A percentile compares a stretch with the other conserved stretches of the same genome.
These are phyloP conservation scores for Cyclotella atomus DNA, from an alignment of 108 stramenopile species.

Conservation along the genomic window DNA sequence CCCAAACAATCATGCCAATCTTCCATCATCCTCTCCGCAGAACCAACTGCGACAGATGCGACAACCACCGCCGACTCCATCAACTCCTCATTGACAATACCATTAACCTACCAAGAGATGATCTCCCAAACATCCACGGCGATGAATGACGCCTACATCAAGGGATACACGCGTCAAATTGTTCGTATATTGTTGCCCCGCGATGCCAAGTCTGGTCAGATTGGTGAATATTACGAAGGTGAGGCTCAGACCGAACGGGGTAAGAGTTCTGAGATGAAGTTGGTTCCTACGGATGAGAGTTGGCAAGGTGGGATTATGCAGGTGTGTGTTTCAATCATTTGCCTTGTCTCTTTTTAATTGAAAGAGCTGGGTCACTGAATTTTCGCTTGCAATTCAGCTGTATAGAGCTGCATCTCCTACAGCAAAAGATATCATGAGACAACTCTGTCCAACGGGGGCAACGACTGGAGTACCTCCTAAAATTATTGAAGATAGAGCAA, in stretches of 20 bases:
- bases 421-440: slow-evolving; percentile 60
- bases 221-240: slow-evolving; percentile 69
- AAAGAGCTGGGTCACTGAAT: no score
- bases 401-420: slow-evolving; percentile 79
- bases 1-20: not conserved
- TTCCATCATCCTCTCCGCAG: slow-evolving; percentile 13
- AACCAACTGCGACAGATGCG: not conserved
- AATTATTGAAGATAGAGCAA: slow-evolving; percentile 78
- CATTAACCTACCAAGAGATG: slow-evolving; percentile 81
- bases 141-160: slow-evolving; percentile 69
- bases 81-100: slow-evolving; percentile 56
- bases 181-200: slow-evolving; percentile 79
- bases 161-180: slow-evolving; percentile 70
- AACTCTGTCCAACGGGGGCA: slow-evolving; percentile 39
- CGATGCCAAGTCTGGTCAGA: slow-evolving; percentile 54
- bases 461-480: slow-evolving; percentile 69
- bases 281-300: slow-evolving; percentile 86
- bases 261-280: slow-evolving; percentile 32
- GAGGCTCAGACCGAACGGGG: slow-evolving; percentile 35
- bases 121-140: slow-evolving; percentile 62
- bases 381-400: slow-evolving; percentile 22
- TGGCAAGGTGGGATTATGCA: slow-evolving; percentile 96
- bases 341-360: not conserved
- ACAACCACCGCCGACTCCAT: slow-evolving; percentile 14
- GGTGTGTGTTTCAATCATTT: slow-evolving; percentile 9